Evolutionary conservation across 164 flowering plant species (phyloP).

Genomic region (Tetrastigma voinierianum): DNA sequence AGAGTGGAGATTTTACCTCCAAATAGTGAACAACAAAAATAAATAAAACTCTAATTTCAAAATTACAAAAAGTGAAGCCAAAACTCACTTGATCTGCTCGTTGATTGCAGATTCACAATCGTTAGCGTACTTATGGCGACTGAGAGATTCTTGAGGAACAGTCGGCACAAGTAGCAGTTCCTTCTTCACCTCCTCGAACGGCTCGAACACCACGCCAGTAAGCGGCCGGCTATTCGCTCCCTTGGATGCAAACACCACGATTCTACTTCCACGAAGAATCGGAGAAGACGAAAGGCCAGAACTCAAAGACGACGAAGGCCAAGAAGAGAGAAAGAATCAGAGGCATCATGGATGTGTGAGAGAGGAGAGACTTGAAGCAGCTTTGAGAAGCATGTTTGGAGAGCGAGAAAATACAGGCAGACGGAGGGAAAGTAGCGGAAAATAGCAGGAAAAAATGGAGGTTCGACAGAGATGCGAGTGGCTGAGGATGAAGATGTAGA

Average conservation of each 20-base stretch:
- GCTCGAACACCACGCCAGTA: constrained; percentile 86
- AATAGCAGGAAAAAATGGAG: not conserved
- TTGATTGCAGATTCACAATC: constrained; percentile 76
- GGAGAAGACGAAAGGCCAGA: constrained; percentile 7
- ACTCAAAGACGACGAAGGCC: not conserved
- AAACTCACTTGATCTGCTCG: constrained; percentile 83
- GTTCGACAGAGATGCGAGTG: constrained; percentile 8
- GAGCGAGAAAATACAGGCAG: constrained; percentile 7
- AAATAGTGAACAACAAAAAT: no score
- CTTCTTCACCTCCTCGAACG: constrained; percentile 90
- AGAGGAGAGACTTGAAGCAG: constrained; percentile 36
- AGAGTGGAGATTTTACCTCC: no score
- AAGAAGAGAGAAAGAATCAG: constrained; percentile 20
- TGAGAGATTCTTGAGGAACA: constrained; percentile 63
- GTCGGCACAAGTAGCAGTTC: constrained; percentile 66
- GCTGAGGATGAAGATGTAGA: constrained; percentile 10
- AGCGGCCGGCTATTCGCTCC: constrained; percentile 39
- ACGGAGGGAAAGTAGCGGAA: not conserved
- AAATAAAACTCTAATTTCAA: not conserved
- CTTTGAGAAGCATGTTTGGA: constrained; percentile 48
- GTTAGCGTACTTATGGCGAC: constrained; percentile 61
- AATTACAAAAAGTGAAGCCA: constrained; percentile 1
- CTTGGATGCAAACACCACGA: constrained; percentile 29
- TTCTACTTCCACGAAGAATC: constrained; percentile 7
- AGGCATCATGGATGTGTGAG: constrained; percentile 24